Percentiles rank a stretch among this genome's conserved stretches.
phyloP scores from a whole-genome alignment of 2,329 filamentous ascomycete genomes.

The Claviceps humidiphila region DNA sequence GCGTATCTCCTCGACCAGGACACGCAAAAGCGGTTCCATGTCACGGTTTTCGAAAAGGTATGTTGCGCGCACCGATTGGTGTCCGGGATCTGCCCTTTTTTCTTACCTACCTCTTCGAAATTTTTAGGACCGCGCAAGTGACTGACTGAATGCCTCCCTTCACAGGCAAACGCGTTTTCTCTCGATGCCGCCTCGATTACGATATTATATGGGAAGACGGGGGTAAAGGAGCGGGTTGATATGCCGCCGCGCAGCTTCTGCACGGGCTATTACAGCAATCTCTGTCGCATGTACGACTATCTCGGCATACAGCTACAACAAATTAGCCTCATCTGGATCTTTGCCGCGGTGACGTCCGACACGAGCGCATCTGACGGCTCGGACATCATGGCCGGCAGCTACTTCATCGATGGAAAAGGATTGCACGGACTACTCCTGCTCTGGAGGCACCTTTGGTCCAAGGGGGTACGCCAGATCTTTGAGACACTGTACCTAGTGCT shows the following conservation, averaged over 20 bases:
- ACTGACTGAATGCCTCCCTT: neutral
- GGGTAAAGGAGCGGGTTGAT: slow-evolving; percentile 22
- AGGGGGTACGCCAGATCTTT: slow-evolving; percentile 24
- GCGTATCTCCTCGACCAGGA: slow-evolving; percentile 23
- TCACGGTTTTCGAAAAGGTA: slow-evolving; percentile 27
- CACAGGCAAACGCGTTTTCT: slow-evolving; percentile 20
- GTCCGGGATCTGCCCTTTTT: too few species aligned
- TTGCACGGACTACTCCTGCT: slow-evolving; percentile 33
- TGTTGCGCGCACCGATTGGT: too few species aligned
- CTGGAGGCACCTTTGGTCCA: slow-evolving; percentile 22
- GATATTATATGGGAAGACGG: slow-evolving; percentile 18
- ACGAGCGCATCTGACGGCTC: slow-evolving; percentile 4
- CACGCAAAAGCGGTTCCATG: slow-evolving; percentile 14
- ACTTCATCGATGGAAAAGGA: slow-evolving; percentile 42
- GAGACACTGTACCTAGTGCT: slow-evolving; percentile 30
- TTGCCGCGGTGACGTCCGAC: slow-evolving; percentile 23
- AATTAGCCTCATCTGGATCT: slow-evolving; percentile 39
- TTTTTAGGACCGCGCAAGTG: too few species aligned
- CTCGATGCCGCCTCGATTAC: slow-evolving; percentile 26
- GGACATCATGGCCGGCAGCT: slow-evolving; percentile 18
- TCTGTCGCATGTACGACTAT: slow-evolving; percentile 42
- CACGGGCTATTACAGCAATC: slow-evolving; percentile 37
- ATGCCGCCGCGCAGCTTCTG: slow-evolving; percentile 25
- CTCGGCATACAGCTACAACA: slow-evolving; percentile 35
- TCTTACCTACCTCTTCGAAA: too few species aligned